phyloP scores from a whole-genome alignment of 495 filamentous ascomycete species.

The Ascobolus immersus region DNA sequence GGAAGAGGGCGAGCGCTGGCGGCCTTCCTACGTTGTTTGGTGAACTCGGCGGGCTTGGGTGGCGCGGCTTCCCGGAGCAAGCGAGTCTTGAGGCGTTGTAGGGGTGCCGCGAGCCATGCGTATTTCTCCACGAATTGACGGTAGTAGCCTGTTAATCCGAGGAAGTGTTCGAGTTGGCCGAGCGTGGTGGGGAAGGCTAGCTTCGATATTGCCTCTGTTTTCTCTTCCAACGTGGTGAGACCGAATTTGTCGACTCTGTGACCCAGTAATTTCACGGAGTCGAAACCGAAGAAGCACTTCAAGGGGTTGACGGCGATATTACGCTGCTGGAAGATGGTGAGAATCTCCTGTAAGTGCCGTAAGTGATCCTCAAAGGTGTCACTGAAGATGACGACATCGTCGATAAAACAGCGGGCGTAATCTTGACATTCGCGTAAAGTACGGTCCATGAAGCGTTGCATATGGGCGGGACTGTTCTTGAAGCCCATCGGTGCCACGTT shows the following conservation, averaged over 20 bases:
- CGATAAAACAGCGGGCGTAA: no score
- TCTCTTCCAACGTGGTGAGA: not conserved
- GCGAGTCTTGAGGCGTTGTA: no score
- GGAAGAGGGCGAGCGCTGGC: no score
- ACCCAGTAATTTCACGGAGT: not conserved
- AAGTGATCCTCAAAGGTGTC: not conserved
- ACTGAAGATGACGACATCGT: not conserved
- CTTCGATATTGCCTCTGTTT: not conserved
- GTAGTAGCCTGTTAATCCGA: slow-evolving; percentile 2
- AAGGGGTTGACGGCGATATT: not conserved
- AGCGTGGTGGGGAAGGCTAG: not conserved
- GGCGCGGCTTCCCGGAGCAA: no score
- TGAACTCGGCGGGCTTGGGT: no score
- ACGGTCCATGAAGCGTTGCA: no score
- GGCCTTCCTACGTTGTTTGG: no score
- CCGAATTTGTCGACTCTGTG: not conserved
- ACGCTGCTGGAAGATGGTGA: not conserved
- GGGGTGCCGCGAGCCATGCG: not conserved
- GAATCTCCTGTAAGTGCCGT: not conserved
- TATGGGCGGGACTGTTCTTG: no score
- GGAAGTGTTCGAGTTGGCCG: not conserved
- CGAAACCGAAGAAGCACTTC: not conserved
- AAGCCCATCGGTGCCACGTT: no score
- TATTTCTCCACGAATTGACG: slow-evolving; percentile 2
- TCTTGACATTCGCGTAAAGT: no score